Evolutionary conservation across 768 basidiomycete genomes (phyloP).

Genomic region (Lyophyllum atratum): DNA sequence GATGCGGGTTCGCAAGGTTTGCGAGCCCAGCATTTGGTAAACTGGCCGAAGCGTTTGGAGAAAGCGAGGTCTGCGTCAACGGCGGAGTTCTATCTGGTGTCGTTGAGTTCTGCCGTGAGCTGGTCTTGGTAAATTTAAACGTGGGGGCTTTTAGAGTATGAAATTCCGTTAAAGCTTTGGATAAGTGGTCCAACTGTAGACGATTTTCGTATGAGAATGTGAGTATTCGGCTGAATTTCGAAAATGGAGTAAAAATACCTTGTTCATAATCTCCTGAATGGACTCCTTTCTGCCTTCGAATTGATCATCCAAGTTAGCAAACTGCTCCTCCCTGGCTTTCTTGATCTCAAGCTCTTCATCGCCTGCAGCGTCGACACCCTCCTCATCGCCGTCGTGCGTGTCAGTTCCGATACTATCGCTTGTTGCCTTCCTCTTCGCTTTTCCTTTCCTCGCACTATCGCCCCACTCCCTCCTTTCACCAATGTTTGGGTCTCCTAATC

Average conservation of each 20-base stretch:
- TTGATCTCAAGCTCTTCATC: conserved; percentile 59
- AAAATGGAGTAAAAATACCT: too few species aligned
- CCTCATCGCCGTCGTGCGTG: conserved; percentile 46
- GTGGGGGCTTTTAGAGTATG: conserved; percentile 49
- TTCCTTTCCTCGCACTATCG: conserved; percentile 6
- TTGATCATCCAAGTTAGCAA: conserved; percentile 63
- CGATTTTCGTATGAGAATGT: conserved; percentile 1
- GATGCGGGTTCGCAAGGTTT: not conserved
- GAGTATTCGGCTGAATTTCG: not conserved
- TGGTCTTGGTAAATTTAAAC: conserved; percentile 36
- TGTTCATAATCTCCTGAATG: conserved; percentile 72
- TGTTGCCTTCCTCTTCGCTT: conserved; percentile 14
- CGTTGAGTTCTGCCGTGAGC: conserved; percentile 17
- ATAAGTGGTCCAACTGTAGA: conserved; percentile 58
- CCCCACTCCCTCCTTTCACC: conserved; percentile 9
- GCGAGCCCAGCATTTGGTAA: conserved; percentile 2
- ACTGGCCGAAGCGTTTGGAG: conserved; percentile 7
- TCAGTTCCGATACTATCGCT: conserved; percentile 25
- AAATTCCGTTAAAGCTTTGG: conserved; percentile 49
- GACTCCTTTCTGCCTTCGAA: conserved; percentile 71
- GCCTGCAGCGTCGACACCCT: conserved; percentile 48
- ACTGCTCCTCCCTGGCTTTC: conserved; percentile 64
- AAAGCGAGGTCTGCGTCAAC: not conserved
- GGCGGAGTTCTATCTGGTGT: conserved; percentile 17
- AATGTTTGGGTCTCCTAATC: conserved; percentile 1